These are phyloP conservation scores for Phascolomyces articulosus DNA, from an alignment of 371 early-diverging fungal genomes.

Conservation along the genomic window DNA sequence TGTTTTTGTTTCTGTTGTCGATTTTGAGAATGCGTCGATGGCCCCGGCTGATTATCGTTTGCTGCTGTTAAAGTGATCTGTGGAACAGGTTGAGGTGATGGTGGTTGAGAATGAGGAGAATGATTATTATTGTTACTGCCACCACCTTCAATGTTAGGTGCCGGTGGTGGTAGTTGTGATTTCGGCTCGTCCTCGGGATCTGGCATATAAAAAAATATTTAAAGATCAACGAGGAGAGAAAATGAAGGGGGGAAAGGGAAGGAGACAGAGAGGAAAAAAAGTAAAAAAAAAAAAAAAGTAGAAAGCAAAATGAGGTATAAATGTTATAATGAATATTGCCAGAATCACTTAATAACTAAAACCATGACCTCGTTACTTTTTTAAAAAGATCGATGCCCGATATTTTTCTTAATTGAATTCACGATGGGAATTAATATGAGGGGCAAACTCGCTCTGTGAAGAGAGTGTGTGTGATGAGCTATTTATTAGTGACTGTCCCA, in stretches of 20 bases:
- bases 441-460: not conserved
- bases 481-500: no score
- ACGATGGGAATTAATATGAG: constrained; percentile 2
- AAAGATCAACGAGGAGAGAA: not conserved
- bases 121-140: not conserved
- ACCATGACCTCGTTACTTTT: no score
- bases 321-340: not conserved
- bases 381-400: not conserved
- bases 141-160: not conserved
- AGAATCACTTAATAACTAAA: not conserved
- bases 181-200: constrained; percentile 22
- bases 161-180: not conserved
- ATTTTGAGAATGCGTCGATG: constrained; percentile 9
- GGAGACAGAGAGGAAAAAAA: not conserved
- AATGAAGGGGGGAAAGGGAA: no score
- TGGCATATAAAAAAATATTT: constrained; percentile 13
- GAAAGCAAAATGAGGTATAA: no score
- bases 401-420: not conserved
- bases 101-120: not conserved
- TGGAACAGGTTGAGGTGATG: constrained; percentile 26
- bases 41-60: constrained; percentile 2
- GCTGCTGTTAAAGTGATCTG: constrained; percentile 43
- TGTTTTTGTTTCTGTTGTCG: constrained; percentile 13
- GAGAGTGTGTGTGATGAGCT: no score
- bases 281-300: not conserved